Base-by-base conservation (phyloP, 2,329 filamentous ascomycete genomes). In the Cytospora schulzeri region DNA sequence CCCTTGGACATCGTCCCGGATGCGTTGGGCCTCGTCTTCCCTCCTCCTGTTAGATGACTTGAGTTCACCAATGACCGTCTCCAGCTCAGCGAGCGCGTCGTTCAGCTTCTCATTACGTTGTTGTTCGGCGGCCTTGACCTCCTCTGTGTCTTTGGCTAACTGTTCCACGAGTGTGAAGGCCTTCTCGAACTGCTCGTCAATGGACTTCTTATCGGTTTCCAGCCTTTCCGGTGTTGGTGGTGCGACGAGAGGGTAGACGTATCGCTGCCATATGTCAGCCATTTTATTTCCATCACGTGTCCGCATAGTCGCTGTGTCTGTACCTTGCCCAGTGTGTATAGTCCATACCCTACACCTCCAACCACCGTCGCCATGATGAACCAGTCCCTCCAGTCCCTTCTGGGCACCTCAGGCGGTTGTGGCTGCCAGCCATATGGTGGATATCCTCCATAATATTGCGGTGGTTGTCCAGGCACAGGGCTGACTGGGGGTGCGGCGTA, bases 301-400 rank as follows among this genome's bases (percentile, higher is more conserved):
- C 33, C 22, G 24, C 29, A 19, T 17, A 28, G 19, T 24, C 22
- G n/a, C 12, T 33, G 31, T 28, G 41, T 17, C 63, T 75, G 45
- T 80, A 92, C 91, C 86, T 96, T 96, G 66, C 93, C 91, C 19
- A 97, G 85, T 69, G 89, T 86, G 75, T 95, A 99, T 26, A 97
- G 78, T 0, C 93, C 94, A 73, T 97, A 98, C 48, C 92, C 85
- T 24, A 97, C 89, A 57, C 93, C 92, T 64, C 93, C 90, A 68
- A 96, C 90, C 15, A 98, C 91, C 0, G 95, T 99, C 9, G 95
- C 95, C 92, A 98, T 97, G 77, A 99, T 98, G 78, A 99, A 99
- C 91, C 93, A 98, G 75, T 99, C 95, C 67, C 96, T 86, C 95
- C 95, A 99, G 78, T 99, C 95, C 73, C 95, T 84, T 74, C 88